Conservation (phyloP, 2,329 filamentous ascomycete genomes). For the Purpureocillium lavendulum region DNA sequence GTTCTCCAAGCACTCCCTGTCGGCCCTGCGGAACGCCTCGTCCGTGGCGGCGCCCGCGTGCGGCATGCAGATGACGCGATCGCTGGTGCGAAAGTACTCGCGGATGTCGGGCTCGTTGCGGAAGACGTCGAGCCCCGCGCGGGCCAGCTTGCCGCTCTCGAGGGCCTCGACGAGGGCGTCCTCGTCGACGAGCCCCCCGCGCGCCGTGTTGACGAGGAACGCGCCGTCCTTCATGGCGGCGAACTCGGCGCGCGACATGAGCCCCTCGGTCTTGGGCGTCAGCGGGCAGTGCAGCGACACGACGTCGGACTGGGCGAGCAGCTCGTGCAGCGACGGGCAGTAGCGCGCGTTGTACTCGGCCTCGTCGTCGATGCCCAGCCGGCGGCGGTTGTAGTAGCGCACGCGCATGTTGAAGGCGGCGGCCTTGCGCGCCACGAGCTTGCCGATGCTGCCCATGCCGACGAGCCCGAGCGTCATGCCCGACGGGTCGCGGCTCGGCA, state of each 20-base stretch:
- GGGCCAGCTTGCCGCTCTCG: constrained; percentile 33
- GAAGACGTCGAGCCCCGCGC: constrained; percentile 42
- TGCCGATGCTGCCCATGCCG: constrained; percentile 39
- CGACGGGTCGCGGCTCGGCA: constrained; percentile 30
- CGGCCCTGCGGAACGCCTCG: constrained; percentile 30
- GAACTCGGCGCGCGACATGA: constrained; percentile 32
- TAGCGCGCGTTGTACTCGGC: constrained; percentile 24
- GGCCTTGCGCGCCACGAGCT: constrained; percentile 30
- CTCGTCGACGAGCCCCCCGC: constrained; percentile 41
- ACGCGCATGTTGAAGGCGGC: constrained; percentile 33
- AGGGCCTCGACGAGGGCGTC: constrained; percentile 36
- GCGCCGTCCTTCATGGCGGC: constrained; percentile 36
- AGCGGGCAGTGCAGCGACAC: constrained; percentile 32
- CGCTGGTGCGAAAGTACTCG: constrained; percentile 28
- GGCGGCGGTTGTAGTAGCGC: constrained; percentile 32
- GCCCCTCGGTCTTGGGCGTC: constrained; percentile 25
- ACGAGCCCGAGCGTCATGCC: constrained; percentile 38
- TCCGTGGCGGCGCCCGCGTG: constrained; percentile 36
- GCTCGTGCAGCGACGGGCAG: constrained; percentile 24
- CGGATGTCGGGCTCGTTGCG: constrained; percentile 32
- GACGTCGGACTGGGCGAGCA: constrained; percentile 32
- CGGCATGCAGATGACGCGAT: constrained; percentile 33
- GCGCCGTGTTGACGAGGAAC: constrained; percentile 41
- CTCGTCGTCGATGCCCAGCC: constrained; percentile 24
- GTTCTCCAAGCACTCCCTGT: constrained; percentile 37